Base-by-base conservation (phyloP, 2,329 filamentous ascomycete species). In the Nemania serpens region DNA sequence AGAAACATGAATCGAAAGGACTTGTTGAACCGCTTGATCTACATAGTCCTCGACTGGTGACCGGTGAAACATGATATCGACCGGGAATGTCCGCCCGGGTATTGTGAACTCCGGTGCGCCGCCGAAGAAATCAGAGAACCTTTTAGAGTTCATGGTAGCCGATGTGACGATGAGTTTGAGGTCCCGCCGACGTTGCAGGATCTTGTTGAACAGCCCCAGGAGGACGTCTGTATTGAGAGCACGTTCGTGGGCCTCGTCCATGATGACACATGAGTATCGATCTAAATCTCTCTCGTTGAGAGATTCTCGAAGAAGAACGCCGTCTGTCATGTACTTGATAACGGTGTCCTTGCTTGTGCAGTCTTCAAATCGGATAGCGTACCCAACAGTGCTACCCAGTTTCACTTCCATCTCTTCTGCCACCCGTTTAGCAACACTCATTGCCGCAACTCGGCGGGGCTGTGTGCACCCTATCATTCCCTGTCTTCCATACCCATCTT, bases 271-370 rank as follows among this genome's bases (percentile, higher is more conserved):
- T 13, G 94, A 97, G 74, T 99, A 99, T 66, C 91, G 91, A 75
- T 98, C 95, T 47, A 99, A 82, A 74, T 99, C 94, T 6, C 90
- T 87, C 75, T 98, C 94, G 61, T 93, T 93, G 11, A 99, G 82
- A 5, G 93, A 97, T 72, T 99, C 96, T 78, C 95, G 86, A 34
- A 99, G 84, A 46, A 99, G 80, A 20, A 99, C 91, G 79, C 95
- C 95, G 71, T 99, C 96, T 0, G 95, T 99, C 93, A 99, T 97
- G 76, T 99, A 99, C 77, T 99, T 99, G 79, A 99, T 98, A 61
- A 89, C 83, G 0, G 95, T 99, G 59, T 98, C 90, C 68, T 93
- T 92, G 79, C 92, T 97, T 1, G 95, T 99, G 75, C 93, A 97
- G 74, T 99, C 96, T 74, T 99, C 95, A 71, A 99, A 99, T 55